Base-by-base conservation (phyloP, 163 green algal genomes). In the Chlorella variabilis region DNA sequence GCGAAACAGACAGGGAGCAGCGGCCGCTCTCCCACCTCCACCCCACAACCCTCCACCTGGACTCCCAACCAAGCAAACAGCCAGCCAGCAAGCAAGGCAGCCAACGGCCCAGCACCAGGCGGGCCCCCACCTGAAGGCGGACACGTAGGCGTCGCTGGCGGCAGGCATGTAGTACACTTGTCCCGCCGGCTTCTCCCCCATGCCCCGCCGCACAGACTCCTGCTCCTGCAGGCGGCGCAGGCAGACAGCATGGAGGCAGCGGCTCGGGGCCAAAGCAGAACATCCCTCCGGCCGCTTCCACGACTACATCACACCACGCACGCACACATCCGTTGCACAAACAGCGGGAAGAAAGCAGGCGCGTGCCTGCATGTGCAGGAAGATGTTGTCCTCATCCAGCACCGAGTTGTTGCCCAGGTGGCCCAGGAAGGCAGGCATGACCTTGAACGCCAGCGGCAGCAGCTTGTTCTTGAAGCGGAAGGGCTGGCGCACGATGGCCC, bases 401-500 rank as follows among this genome's bases (percentile, higher is more conserved):
- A 86, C 81, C 33, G 31, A 66, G 33, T 71, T 61, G 54, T 77
- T 78, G 8, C 81, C 81, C 33, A 86, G 70, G 77, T 86, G 81
- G 33, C 81, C 75, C n/a, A 49, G 7, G 77, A 69, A 77, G 27
- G 62, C 27, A 18, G 76, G 62, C n/a, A 29, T 38, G 21, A 77
- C 21, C 34, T 63, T 71, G 58, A 49, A 71, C 11, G 75, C 29
- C 70, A 82, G 75, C 27, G 61, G 74, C 6, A 86, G 18, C 15
- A 86, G 42, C 62, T 78, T 83, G 78, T 83, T 85, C 27, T 82
- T 83, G 78, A 94, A 93, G 5, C 63, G 80, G 81, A 95, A 87
- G 3, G 88, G 75, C 75, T 94, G 92, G 58, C 89, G 86, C 83
- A 94, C 91, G 58, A 95, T 87, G 49, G 91, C 83, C 42, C 91